These are phyloP conservation scores for Hygrophorus pudorinus DNA, from an alignment of 768 basidiomycete genomes.

Conservation along the genomic window DNA sequence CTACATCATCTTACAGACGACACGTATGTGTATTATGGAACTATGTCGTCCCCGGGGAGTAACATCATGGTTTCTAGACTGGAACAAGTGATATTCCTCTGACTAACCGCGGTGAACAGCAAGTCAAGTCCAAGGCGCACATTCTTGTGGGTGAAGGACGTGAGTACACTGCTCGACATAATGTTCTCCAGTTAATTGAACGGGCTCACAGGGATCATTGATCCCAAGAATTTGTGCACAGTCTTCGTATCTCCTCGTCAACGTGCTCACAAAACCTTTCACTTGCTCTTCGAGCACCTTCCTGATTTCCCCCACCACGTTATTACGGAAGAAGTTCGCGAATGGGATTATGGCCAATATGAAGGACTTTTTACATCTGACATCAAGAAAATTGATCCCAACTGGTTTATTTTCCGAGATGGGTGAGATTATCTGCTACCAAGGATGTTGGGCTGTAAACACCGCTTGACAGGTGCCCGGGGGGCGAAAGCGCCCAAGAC, in stretches of 20 bases:
- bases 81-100: slow-evolving; percentile 84
- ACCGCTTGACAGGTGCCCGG: slow-evolving; percentile 54
- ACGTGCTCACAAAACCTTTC: slow-evolving; percentile 80
- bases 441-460: slow-evolving; percentile 6
- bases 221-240: slow-evolving; percentile 67
- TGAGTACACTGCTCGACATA: slow-evolving; percentile 27
- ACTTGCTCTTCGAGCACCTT: slow-evolving; percentile 57
- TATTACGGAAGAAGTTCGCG: slow-evolving; percentile 57
- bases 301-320: slow-evolving; percentile 36
- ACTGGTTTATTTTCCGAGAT: slow-evolving; percentile 82
- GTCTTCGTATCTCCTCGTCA: slow-evolving; percentile 81
- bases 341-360: slow-evolving; percentile 91
- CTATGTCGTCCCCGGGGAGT: slow-evolving; percentile 5
- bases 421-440: slow-evolving; percentile 36
- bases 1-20: slow-evolving; percentile 30
- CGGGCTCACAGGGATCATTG: slow-evolving; percentile 48
- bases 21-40: slow-evolving; percentile 35
- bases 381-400: slow-evolving; percentile 47
- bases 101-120: slow-evolving; percentile 62
- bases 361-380: slow-evolving; percentile 79
- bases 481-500: slow-evolving; percentile 74
- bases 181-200: slow-evolving; percentile 1
- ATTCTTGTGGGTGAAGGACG: slow-evolving; percentile 69
- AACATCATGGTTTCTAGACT: slow-evolving; percentile 39
- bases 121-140: slow-evolving; percentile 54